Conservation (phyloP, 2,329 filamentous ascomycete species). For the Alternaria gansuensis region DNA sequence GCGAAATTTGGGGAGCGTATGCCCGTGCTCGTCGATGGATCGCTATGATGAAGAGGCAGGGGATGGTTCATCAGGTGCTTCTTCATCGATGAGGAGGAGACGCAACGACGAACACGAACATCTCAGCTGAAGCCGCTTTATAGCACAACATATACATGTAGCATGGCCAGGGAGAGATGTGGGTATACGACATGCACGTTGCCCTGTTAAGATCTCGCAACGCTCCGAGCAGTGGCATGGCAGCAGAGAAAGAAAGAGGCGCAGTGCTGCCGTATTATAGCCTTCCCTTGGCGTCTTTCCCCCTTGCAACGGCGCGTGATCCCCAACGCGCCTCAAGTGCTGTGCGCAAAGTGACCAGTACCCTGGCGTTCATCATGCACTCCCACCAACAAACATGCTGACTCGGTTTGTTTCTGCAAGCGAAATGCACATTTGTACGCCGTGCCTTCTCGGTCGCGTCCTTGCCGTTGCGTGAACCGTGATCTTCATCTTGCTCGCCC, state of each 20-base stretch:
- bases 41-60: not conserved
- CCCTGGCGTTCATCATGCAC: slow-evolving; percentile 9
- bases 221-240: not conserved
- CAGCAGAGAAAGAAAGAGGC: slow-evolving; percentile 1
- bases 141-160: not conserved
- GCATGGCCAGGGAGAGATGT: slow-evolving; percentile 5
- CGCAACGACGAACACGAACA: not conserved
- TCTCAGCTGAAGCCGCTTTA: slow-evolving; percentile 2
- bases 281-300: slow-evolving; percentile 6
- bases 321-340: slow-evolving; percentile 5
- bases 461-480: not conserved
- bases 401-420: slow-evolving; percentile 5
- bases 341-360: slow-evolving; percentile 2
- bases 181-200: slow-evolving; percentile 1
- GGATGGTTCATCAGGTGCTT: not conserved
- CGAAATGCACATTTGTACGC: not conserved
- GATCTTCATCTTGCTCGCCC: not conserved
- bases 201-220: slow-evolving; percentile 7
- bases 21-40: slow-evolving; percentile 2
- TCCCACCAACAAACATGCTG: slow-evolving; percentile 1
- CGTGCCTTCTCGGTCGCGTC: not conserved
- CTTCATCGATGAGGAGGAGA: not conserved
- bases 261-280: slow-evolving; percentile 9
- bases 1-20: not conserved
- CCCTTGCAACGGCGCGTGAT: slow-evolving; percentile 7